Evolutionary conservation across 1,139 yeast species (phyloP), one percentile per base, ranked within the genome.

Genomic region (Arxiozyma slooffiae): DNA sequence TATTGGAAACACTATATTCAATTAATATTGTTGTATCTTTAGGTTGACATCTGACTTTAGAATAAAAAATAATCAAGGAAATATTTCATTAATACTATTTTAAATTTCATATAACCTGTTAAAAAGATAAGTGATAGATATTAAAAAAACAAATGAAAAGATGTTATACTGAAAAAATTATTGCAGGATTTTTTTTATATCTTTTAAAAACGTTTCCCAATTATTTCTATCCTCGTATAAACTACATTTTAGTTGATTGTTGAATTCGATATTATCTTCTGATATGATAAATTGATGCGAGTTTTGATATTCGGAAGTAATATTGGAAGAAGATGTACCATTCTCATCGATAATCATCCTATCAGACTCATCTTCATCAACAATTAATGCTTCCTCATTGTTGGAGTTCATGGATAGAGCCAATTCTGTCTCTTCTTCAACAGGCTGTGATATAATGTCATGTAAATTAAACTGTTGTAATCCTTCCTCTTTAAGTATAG

Each of bases 401-500:
- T 38, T 42, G 20, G 45, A 26, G 36, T 42, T 20, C 6, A 42
- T 6, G 1, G 38, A 37, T 49, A 41, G 26, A 18, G 38, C 46
- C 7, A 49, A 53, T 16, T 48, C 48, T 36, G 57, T 57, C 39
- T 54, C 56, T 6, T 55, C 61, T 7, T 53, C 47, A 3, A 55
- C 62, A 11, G 61, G 56, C 38, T 60, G 62, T 18, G 61, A 50
- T 60, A 65, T 56, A 22, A 64, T 61, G 44, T 67, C 70, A 44
- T 62, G 62, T 38, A 67, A 53, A 48, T 60, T 62, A 40, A 58
- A 62, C 44, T 66, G 67, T 40, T 62, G 67, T 17, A 66, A 47
- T 5, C 67, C 68, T 52, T 64, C 67, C 41, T 66, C 68, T 47
- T 60, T 63, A 14, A 66, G 50, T 58, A 65, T 62, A 9, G 57